Evolutionary conservation across 345 rosid species (phyloP), one percentile per base, ranked within the genome.

Genomic region (Euphorbia peplus): DNA sequence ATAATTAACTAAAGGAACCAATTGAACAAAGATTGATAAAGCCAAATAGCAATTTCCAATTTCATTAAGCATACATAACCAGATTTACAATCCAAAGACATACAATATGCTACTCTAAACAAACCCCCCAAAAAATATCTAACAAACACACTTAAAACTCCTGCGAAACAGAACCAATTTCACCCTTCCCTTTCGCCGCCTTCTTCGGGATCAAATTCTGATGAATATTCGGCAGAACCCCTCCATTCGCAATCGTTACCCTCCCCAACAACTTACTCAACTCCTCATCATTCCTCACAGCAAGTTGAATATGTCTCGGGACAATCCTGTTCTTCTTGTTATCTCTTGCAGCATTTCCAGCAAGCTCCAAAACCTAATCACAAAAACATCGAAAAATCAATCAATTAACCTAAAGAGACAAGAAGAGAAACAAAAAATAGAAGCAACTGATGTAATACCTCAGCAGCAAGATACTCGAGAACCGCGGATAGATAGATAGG

Each of bases 391-490:
- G 32, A 44, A 21, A 2, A 11, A 9, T 7, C 42, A 37, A 32
- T 16, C 35, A 10, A 4, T 28, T 37, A 11, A 19, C 28, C n/a
- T 8, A 67, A 22, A 10, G 0, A 14, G 0, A 4, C 13, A 15
- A 29, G 5, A 29, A 35, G 16, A 29, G 0, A 24, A 18, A 0
- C 8, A 61, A 56, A 39, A 1, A 30, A 5, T 3, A 6, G 5
- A 7, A 18, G 5, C 24, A 4, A 19, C 7, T 15, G 28, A 9
- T 0, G 18, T 6, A 51, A 15, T 22, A 72, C 75, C 75, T 72
- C 75, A 16, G 75, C 75, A 28, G 75, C 75, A 11, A 72, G 75
- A 12, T 72, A 72, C 58, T 72, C 75, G 14, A 72, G 69, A 41
- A 72, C 75, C 16, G 75, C 75, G 2, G 75, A 64, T 35, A 72